These are phyloP conservation scores for Skeletonema tropicum DNA, from an alignment of 108 stramenopile genomes.

Conservation along the genomic window DNA sequence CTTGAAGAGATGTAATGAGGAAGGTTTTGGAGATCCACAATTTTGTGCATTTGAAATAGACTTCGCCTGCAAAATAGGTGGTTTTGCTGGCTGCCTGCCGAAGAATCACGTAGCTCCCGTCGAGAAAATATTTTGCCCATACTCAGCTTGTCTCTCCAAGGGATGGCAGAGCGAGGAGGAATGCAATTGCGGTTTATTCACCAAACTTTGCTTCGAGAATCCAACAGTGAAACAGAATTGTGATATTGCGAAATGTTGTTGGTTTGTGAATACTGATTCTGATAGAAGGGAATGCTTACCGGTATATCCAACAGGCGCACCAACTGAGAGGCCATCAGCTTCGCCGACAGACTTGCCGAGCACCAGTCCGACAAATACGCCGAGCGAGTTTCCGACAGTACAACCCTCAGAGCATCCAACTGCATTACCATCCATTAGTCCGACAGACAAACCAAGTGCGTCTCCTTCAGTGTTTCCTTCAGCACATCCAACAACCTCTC, in stretches of 20 bases:
- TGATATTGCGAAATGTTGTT: constrained; percentile 7
- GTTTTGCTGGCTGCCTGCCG: constrained; percentile 3
- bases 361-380: too few relatives aligned
- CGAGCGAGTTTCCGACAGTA: neutral
- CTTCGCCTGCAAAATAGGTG: neutral
- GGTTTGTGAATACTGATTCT: neutral
- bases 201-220: neutral
- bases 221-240: neutral
- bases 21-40: neutral
- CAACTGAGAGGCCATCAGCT: neutral
- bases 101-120: neutral
- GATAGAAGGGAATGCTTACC: neutral
- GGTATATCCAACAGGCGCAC: too few relatives aligned
- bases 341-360: too few relatives aligned
- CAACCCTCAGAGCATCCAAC: neutral
- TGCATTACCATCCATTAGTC: neutral
- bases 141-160: neutral
- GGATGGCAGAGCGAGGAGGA: neutral
- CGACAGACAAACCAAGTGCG: neutral
- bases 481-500: neutral
- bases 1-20: neutral
- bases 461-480: neutral
- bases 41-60: constrained; percentile 11
- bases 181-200: constrained; percentile 4
- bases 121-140: constrained; percentile 8